Percentiles rank a stretch among this genome's conserved stretches.
Conservation (phyloP, 2,329 filamentous ascomycete genomes). For the Cadophora sp. region DNA sequence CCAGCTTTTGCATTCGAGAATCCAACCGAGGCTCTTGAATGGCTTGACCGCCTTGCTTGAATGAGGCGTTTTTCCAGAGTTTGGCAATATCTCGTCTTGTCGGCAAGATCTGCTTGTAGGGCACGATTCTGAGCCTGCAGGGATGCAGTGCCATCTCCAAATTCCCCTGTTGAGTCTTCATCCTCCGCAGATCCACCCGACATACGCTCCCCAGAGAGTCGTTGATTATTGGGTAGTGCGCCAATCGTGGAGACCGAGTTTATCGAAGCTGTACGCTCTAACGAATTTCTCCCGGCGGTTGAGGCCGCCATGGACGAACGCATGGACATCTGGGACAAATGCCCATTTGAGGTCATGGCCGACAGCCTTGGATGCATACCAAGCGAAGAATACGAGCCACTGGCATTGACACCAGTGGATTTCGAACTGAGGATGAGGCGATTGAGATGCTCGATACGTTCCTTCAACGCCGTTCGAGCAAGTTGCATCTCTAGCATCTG, state of each 20-base stretch:
- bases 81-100: conserved; percentile 96
- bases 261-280: conserved; percentile 72
- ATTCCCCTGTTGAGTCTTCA: conserved; percentile 79
- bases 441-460: conserved; percentile 96
- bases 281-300: conserved; percentile 48
- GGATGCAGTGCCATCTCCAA: conserved; percentile 84
- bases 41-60: conserved; percentile 88
- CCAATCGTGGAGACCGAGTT: conserved; percentile 56
- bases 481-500: conserved; percentile 99
- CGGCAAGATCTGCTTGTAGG: conserved; percentile 92
- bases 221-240: conserved; percentile 35
- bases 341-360: conserved; percentile 44
- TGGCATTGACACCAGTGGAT: conserved; percentile 88
- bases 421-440: conserved; percentile 94
- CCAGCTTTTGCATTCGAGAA: conserved; percentile 65
- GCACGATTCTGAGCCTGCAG: conserved; percentile 85
- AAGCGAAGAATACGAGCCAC: conserved; percentile 73
- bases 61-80: conserved; percentile 91
- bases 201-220: conserved; percentile 39
- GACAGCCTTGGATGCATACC: conserved; percentile 70
- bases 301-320: conserved; percentile 76
- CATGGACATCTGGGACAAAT: conserved; percentile 61
- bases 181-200: conserved; percentile 53
- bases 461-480: conserved; percentile 92
- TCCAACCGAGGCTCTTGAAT: conserved; percentile 82